A percentile compares a stretch with the other conserved stretches of the same genome.
Evolutionary conservation across 2,329 filamentous ascomycete genomes (phyloP).

Genomic region (Arthrocladium fulminans): DNA sequence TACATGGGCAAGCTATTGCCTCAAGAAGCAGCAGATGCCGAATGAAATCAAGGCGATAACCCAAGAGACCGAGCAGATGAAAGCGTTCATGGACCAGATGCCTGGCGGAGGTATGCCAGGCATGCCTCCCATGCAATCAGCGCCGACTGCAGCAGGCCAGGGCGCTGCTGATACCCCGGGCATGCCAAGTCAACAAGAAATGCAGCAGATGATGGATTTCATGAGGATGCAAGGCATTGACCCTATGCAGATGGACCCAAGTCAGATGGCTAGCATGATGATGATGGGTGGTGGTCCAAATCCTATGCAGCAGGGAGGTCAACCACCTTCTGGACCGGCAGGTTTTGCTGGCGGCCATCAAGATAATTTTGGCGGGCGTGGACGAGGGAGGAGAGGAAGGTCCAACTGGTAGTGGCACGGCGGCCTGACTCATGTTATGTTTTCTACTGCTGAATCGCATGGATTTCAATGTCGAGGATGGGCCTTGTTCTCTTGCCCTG

Average conservation of each 20-base stretch:
- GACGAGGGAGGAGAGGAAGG: constrained; percentile 31
- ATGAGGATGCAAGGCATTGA: constrained; percentile 48
- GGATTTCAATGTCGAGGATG: not conserved
- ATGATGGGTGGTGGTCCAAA: constrained; percentile 37
- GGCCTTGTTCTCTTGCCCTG: not conserved
- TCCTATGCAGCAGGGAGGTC: constrained; percentile 26
- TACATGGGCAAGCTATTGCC: constrained; percentile 84
- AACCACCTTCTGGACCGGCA: constrained; percentile 20
- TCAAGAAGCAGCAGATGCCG: constrained; percentile 73
- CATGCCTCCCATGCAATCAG: constrained; percentile 26
- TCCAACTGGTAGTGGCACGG: constrained; percentile 17
- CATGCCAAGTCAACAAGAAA: constrained; percentile 27
- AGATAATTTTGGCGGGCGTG: constrained; percentile 26
- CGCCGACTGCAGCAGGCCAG: not conserved
- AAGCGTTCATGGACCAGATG: constrained; percentile 46
- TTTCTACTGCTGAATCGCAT: not conserved
- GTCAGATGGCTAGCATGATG: constrained; percentile 42
- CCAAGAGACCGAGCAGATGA: constrained; percentile 54
- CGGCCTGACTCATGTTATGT: no score
- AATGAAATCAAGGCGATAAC: constrained; percentile 75
- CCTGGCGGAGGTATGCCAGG: constrained; percentile 41
- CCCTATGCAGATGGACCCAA: constrained; percentile 45
- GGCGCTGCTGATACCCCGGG: constrained; percentile 39
- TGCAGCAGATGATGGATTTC: constrained; percentile 50
- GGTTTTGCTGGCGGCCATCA: constrained; percentile 14